Base-by-base conservation (phyloP, 305 asterid species). In the Salvia sclarea region DNA sequence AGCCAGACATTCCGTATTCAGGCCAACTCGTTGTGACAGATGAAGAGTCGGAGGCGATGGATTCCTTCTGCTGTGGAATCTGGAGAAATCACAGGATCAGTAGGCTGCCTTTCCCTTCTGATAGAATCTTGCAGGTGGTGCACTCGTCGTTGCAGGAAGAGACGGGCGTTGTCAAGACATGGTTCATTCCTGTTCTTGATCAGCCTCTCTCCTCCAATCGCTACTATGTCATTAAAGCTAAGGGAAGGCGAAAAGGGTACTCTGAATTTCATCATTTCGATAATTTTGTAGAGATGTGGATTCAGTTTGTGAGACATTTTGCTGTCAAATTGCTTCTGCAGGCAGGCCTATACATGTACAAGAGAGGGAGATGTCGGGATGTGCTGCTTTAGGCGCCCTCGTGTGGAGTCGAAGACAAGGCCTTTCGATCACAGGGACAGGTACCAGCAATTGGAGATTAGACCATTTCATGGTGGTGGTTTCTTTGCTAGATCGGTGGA, bases 131-230 rank as follows among this genome's bases (percentile, higher is more conserved):
- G 84, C 81, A 85, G 52, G 86, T 91, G 69, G 88, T 88, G 53
- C 91, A 86, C 74, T 73, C 83, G 8, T 69, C 86, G 10, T 75
- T 78, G 21, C 88, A 77, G 44, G 85, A 80, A 14, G 87, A 87
- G 40, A 75, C 86, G 13, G 64, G 72, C 21, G 78, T 80, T 40
- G 73, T 75, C 0, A 85, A 84, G 75, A 81, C 84, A 12, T 88
- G 97, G 96, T 83, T 91, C 72, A 16, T 91, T 0, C 96, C 97
- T 3, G 96, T 91, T 78, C 83, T 82, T 37, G 88, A 83, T 72
- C 86, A 67, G 47, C 91, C 96, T 8, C 79, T 86, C 50, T 86
- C 90, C 9, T 86, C 93, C 63, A 79, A 82, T 50, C 86, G 91
- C 6, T 88, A 91, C 82, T 88, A 84, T 17, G 82, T 79, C 16